phyloP scores from a whole-genome alignment of 2,329 filamentous ascomycete species.

The Leptographium flavum region DNA sequence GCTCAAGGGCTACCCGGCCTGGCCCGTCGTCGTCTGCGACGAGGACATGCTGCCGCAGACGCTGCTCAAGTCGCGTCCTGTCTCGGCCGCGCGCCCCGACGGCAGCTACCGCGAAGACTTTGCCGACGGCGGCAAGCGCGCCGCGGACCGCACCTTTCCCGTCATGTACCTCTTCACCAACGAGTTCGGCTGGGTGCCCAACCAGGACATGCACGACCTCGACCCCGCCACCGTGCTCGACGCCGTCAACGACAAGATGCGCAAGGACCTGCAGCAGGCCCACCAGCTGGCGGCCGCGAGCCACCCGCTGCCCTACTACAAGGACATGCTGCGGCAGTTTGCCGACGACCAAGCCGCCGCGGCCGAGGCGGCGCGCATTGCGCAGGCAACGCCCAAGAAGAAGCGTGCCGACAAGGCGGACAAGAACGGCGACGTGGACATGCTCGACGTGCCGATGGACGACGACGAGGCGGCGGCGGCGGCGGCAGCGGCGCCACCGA shows the following conservation, averaged over 20 bases:
- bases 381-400: slow-evolving; percentile 24
- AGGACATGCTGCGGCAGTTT: slow-evolving; percentile 59
- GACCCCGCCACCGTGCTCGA: slow-evolving; percentile 57
- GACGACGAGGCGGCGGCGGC: slow-evolving; percentile 26
- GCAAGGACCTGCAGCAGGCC: slow-evolving; percentile 64
- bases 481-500: slow-evolving; percentile 28
- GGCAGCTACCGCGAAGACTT: slow-evolving; percentile 81
- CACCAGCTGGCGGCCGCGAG: slow-evolving; percentile 68
- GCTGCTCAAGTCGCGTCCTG: slow-evolving; percentile 64
- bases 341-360: slow-evolving; percentile 45
- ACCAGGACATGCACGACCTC: slow-evolving; percentile 67
- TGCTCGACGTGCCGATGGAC: slow-evolving; percentile 40
- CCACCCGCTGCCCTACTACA: slow-evolving; percentile 69
- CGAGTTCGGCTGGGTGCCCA: slow-evolving; percentile 91
- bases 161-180: slow-evolving; percentile 94
- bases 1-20: slow-evolving; percentile 86
- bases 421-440: slow-evolving; percentile 47
- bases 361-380: slow-evolving; percentile 8
- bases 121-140: slow-evolving; percentile 74
- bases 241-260: slow-evolving; percentile 59
- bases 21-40: slow-evolving; percentile 88
- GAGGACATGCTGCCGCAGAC: slow-evolving; percentile 81
- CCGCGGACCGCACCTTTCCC: slow-evolving; percentile 72
- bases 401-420: slow-evolving; percentile 26
- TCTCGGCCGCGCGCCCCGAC: slow-evolving; percentile 68